Conservation (phyloP, 495 filamentous ascomycete species). For the Cladorrhinum samala region DNA sequence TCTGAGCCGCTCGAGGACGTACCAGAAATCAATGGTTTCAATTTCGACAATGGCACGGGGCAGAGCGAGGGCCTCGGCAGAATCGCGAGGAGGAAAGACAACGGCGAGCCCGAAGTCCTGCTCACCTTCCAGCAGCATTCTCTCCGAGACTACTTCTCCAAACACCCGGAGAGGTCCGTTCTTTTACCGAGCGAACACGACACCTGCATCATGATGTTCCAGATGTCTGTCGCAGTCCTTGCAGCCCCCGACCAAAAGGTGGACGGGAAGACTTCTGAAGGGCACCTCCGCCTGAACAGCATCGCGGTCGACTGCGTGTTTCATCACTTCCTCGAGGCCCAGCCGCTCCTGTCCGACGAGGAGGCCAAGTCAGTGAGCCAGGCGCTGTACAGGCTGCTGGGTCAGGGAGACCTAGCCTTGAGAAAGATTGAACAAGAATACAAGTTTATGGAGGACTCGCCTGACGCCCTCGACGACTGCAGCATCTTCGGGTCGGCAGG, state of each 20-base stretch:
- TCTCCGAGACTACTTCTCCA: background rate
- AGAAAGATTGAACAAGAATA: background rate
- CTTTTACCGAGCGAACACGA: background rate
- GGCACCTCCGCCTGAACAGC: background rate
- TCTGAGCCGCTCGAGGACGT: background rate
- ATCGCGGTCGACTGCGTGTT: background rate
- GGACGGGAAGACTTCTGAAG: background rate
- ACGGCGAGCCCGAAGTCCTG: background rate
- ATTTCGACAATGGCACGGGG: background rate
- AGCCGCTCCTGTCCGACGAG: background rate
- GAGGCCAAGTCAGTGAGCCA: background rate
- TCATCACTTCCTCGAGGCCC: background rate
- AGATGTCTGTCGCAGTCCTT: background rate
- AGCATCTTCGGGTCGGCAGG: background rate
- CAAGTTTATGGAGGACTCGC: background rate
- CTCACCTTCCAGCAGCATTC: background rate
- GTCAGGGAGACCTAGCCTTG: background rate
- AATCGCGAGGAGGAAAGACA: background rate
- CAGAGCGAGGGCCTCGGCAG: background rate
- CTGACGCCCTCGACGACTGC: background rate
- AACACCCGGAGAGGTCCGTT: background rate
- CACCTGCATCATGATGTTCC: conserved; percentile 3
- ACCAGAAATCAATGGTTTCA: background rate
- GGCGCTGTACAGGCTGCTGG: background rate
- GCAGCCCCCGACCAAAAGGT: background rate